Evolutionary conservation across 2,329 filamentous ascomycete species (phyloP).

Genomic region (Lasiodiplodia gonubiensis): DNA sequence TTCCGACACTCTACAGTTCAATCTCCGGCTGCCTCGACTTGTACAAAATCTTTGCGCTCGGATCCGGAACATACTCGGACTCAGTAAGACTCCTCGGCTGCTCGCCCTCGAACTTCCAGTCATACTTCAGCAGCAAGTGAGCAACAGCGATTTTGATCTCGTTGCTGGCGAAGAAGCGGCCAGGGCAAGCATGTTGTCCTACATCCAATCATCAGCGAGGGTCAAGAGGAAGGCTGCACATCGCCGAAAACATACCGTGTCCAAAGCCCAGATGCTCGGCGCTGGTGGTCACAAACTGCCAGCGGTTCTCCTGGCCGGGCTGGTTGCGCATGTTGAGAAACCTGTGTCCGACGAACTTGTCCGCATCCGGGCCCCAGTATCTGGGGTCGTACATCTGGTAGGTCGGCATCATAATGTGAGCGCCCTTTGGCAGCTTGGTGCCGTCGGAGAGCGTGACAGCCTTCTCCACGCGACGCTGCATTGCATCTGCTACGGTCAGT

Average conservation of each 20-base stretch:
- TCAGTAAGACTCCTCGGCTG: background rate
- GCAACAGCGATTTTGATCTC: slow-evolving; percentile 31
- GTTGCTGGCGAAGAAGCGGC: slow-evolving; percentile 31
- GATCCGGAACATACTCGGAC: slow-evolving; percentile 3
- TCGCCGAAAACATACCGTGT: background rate
- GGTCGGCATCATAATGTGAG: slow-evolving; percentile 17
- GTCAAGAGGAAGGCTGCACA: no score
- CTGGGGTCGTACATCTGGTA: background rate
- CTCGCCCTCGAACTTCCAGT: slow-evolving; percentile 15
- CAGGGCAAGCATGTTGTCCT: slow-evolving; percentile 23
- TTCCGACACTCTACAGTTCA: background rate
- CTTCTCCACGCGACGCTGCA: slow-evolving; percentile 28
- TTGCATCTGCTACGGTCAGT: background rate
- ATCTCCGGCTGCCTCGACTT: background rate
- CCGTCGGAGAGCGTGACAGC: slow-evolving; percentile 39
- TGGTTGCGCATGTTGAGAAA: slow-evolving; percentile 30
- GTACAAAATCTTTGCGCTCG: background rate
- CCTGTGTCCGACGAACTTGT: slow-evolving; percentile 31
- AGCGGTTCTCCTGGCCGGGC: slow-evolving; percentile 24
- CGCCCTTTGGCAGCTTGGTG: slow-evolving; percentile 35
- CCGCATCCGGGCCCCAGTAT: slow-evolving; percentile 27
- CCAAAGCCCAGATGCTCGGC: slow-evolving; percentile 34
- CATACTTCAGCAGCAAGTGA: slow-evolving; percentile 30
- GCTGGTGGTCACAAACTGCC: slow-evolving; percentile 29
- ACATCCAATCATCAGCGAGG: no score